Percentiles rank a stretch among this genome's conserved stretches.
Evolutionary conservation across 2,329 filamentous ascomycete genomes (phyloP).

Genomic region (Stachybotrys chlorohalonatus): DNA sequence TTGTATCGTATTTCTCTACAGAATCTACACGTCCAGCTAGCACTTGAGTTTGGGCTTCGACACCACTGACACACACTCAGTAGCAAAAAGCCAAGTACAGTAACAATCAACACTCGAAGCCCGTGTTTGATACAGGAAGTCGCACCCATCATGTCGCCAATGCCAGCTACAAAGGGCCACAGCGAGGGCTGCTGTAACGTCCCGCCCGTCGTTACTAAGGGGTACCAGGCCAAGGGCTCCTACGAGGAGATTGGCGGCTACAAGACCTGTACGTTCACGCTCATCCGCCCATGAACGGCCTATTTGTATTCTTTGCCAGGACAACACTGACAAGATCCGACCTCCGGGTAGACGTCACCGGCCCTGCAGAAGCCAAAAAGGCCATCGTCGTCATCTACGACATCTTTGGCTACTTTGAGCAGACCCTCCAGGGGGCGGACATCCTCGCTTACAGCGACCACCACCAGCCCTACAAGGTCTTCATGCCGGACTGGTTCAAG

Average conservation of each 20-base stretch:
- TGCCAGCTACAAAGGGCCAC: constrained; percentile 43
- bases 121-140: too few relatives aligned
- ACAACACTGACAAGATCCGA: not conserved
- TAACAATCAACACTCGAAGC: not conserved
- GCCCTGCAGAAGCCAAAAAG: constrained; percentile 39
- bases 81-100: too few relatives aligned
- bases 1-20: too few relatives aligned
- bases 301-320: too few relatives aligned
- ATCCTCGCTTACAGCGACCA: constrained; percentile 47
- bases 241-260: constrained; percentile 48
- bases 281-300: too few relatives aligned
- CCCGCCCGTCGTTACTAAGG: constrained; percentile 46
- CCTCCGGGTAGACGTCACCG: constrained; percentile 31
- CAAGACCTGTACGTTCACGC: constrained; percentile 35
- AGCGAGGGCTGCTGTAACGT: constrained; percentile 49
- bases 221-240: constrained; percentile 44
- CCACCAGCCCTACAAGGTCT: constrained; percentile 67
- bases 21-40: too few relatives aligned
- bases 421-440: constrained; percentile 63
- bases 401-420: constrained; percentile 62
- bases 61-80: too few relatives aligned
- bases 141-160: constrained; percentile 33
- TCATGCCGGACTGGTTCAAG: constrained; percentile 88
- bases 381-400: constrained; percentile 56
- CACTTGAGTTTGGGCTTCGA: too few relatives aligned